Evolutionary conservation across 371 early-diverging fungal species (phyloP).

Genomic region (Rhizopus delemar): DNA sequence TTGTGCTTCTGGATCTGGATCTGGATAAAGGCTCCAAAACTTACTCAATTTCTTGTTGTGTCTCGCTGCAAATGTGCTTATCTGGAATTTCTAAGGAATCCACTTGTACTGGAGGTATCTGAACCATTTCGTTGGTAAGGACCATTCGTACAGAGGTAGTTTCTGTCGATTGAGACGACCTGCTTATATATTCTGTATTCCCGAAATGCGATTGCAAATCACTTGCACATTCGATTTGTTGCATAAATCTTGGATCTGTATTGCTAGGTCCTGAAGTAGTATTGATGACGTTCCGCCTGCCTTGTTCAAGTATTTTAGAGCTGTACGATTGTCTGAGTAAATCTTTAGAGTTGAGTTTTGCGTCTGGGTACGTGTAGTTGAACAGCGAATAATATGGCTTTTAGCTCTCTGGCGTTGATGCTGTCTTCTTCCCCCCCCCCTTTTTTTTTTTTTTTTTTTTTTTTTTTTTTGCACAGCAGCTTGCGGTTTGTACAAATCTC

Average conservation of each 20-base stretch:
- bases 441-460: neutral
- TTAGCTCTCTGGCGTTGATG: constrained; percentile 27
- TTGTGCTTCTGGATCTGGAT: constrained; percentile 1
- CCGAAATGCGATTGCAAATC: constrained; percentile 14
- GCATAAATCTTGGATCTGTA: constrained; percentile 15
- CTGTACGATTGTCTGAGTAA: constrained; percentile 14
- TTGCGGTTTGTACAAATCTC: neutral
- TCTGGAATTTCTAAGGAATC: neutral
- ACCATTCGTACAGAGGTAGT: constrained; percentile 20
- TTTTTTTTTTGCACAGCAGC: constrained; percentile 21
- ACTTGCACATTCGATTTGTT: constrained; percentile 10
- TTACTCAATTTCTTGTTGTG: neutral
- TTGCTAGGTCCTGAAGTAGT: constrained; percentile 9
- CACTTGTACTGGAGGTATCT: neutral
- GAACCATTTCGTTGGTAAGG: constrained; percentile 7
- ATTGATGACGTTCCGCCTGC: constrained; percentile 12
- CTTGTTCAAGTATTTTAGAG: constrained; percentile 19
- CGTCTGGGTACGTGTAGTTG: constrained; percentile 11
- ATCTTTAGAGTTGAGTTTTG: constrained; percentile 6
- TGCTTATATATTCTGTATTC: constrained; percentile 11
- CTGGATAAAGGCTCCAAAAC: neutral
- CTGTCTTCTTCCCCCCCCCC: constrained; percentile 6
- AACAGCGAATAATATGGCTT: constrained; percentile 14
- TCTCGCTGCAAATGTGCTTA: neutral
- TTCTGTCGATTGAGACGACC: constrained; percentile 4